Base-by-base conservation (phyloP, 768 basidiomycete species). In the Russula olivacea region DNA sequence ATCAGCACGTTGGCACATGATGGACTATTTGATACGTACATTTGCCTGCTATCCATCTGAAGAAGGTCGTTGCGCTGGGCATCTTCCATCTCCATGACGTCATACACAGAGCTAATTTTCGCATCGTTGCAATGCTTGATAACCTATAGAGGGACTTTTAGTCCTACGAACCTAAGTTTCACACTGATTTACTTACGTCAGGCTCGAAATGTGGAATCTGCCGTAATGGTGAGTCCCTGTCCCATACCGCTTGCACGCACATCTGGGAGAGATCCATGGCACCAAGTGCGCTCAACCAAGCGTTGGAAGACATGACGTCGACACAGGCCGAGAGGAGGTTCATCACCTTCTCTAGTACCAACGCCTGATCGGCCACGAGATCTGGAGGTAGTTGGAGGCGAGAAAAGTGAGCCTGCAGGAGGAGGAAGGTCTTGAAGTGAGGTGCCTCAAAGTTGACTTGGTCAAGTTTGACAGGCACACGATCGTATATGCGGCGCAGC, bases 231-330 rank as follows among this genome's bases (percentile, higher is more conserved):
- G 91, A 93, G 74, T 99, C 97, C 11, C 86, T 88, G 72, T 99
- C 96, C 97, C 97, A 98, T 75, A 96, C 86, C 0, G 90, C 93
- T 73, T 98, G 97, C 5, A 98, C 92, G 74, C 93, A 95, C 96
- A 98, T 98, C 74, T 98, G 97, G 10, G 91, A 91, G 52, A 98
- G 75, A 74, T 99, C 96, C 97, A 98, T 98, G 0, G 95, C 95
- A 36, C 93, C 91, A 25, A 98, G 76, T 0, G 96, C 97, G 70
- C 86, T 95, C 69, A 98, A 74, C 89, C 89, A 96, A 1, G 91
- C 93, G 70, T 97, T 98, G 40, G 92, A 94, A 2, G 92, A 94
- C 93, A 98, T 94, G 61, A 98, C 96, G 71, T 98, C 95, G 36
- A 98, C 94, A 69, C 93, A 96, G 1, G 96, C 96, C 11, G 93